Conservation (phyloP, 306 rosid genomes). For the Argentina anserina region DNA sequence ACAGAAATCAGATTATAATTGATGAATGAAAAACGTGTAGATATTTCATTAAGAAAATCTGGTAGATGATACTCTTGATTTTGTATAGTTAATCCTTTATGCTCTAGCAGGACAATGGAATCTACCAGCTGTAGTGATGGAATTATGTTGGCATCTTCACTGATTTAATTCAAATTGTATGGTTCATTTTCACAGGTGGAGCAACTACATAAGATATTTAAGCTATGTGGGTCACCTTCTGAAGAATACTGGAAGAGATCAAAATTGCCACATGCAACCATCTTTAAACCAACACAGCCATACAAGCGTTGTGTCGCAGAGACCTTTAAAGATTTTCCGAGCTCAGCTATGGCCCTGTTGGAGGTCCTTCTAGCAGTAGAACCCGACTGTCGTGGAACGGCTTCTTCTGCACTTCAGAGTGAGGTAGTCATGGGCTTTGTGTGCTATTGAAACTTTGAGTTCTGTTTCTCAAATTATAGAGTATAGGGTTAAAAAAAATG, state of each 20-base stretch:
- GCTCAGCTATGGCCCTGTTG: conserved; percentile 52
- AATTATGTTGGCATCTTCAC: conserved; percentile 2
- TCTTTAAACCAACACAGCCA: conserved; percentile 80
- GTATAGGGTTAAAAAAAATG: no score
- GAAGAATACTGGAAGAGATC: conserved; percentile 84
- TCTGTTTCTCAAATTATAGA: no score
- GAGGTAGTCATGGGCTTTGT: conserved; percentile 49
- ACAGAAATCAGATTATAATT: not conserved
- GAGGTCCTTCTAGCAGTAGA: conserved; percentile 78
- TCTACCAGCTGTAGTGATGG: not conserved
- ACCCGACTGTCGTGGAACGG: conserved; percentile 65
- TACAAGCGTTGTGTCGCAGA: conserved; percentile 64
- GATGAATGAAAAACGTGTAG: not conserved
- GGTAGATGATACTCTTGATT: not conserved
- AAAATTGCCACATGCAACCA: conserved; percentile 72
- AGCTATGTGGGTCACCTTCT: conserved; percentile 90
- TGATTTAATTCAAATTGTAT: conserved; percentile 21
- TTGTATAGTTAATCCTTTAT: not conserved
- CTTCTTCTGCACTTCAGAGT: conserved; percentile 70
- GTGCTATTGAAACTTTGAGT: not conserved
- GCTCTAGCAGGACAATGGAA: not conserved
- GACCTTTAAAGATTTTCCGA: conserved; percentile 62
- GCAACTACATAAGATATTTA: conserved; percentile 92
- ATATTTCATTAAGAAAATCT: not conserved
- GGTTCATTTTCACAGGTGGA: conserved; percentile 53